These are phyloP conservation scores for Suillus discolor DNA, from an alignment of 768 basidiomycete genomes.

Conservation along the genomic window DNA sequence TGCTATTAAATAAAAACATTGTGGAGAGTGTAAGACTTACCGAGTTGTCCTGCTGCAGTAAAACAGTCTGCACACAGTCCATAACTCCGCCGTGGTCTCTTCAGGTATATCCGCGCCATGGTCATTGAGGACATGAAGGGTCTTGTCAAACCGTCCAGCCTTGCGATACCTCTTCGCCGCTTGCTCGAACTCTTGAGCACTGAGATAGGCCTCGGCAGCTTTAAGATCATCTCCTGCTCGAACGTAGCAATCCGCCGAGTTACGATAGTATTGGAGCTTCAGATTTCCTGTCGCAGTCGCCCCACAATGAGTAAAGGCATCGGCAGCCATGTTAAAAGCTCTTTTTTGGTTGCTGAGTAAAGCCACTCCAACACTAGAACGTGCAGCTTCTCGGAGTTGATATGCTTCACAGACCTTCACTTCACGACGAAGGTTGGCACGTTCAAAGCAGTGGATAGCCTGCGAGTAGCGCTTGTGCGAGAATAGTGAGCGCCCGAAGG, in stretches of 20 bases:
- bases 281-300: conserved; percentile 32
- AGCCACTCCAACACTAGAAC: conserved; percentile 31
- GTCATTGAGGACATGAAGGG: conserved; percentile 44
- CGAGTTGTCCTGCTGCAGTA: conserved; percentile 41
- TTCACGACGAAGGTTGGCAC: conserved; percentile 46
- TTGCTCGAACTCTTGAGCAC: conserved; percentile 43
- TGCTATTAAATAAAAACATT: not conserved
- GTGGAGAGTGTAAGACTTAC: conserved; percentile 20
- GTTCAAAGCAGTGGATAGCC: conserved; percentile 55
- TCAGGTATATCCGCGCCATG: conserved; percentile 35
- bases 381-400: conserved; percentile 54
- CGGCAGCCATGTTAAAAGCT: conserved; percentile 46
- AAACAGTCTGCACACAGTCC: conserved; percentile 45
- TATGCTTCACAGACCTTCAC: conserved; percentile 53
- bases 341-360: conserved; percentile 21
- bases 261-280: conserved; percentile 39
- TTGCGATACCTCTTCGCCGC: conserved; percentile 53
- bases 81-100: conserved; percentile 38
- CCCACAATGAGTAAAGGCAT: conserved; percentile 50
- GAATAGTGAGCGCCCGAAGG: conserved; percentile 44
- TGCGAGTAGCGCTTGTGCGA: conserved; percentile 40
- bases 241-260: conserved; percentile 51
- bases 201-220: conserved; percentile 48
- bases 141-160: conserved; percentile 53
- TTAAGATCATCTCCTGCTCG: conserved; percentile 37